Evolutionary conservation across 176 grass and related monocot genomes (phyloP), one percentile per base, ranked within the genome.

Genomic region (Oryza brachyantha): DNA sequence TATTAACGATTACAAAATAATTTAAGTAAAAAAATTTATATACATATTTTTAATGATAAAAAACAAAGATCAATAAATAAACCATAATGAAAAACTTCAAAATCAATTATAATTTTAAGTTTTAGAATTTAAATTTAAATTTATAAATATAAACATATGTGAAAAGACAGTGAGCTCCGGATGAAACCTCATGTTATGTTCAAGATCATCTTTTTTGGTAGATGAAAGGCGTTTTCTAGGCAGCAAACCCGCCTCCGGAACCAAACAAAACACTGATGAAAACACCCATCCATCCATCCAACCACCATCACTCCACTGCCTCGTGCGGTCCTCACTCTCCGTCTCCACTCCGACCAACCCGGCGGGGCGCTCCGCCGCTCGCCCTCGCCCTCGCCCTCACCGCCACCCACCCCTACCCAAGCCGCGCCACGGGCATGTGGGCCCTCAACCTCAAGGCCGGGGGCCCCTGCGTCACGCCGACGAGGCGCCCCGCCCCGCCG

Each of bases 391-490:
- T n/a, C n/a, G n/a, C n/a, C n/a, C n/a, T n/a, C n/a, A n/a, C n/a
- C n/a, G 35, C 72, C 7, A 10, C 63, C 31, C 43, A 10, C 41
- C 28, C 19, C 74, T 50, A 0, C 37, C 31, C 14, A 0, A 1
- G 48, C 21, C 21, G 17, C 3, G 52, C 52, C 75, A 79, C 90
- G 73, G 89, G 77, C 55, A 81, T 87, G 87, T 87, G 87, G 86
- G 75, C 86, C 74, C 89, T 97, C 84, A 91, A 80, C 59, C 41
- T 73, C 35, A 97, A 89, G 88, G 64, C 74, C 24, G 83, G 74
- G 9, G 84, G 88, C 22, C 65, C 84, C 48, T 86, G 70, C n/a
- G 71, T 86, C 63, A 83, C 82, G 36, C 81, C 77, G 68, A 61
- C 77, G 68, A 61, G 79, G 8, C 64, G 63, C 48, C 69, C 35